Percentiles rank a stretch among this genome's conserved stretches.
Conservation (phyloP, 768 basidiomycete genomes). For the Nevesoporus exiguus region DNA sequence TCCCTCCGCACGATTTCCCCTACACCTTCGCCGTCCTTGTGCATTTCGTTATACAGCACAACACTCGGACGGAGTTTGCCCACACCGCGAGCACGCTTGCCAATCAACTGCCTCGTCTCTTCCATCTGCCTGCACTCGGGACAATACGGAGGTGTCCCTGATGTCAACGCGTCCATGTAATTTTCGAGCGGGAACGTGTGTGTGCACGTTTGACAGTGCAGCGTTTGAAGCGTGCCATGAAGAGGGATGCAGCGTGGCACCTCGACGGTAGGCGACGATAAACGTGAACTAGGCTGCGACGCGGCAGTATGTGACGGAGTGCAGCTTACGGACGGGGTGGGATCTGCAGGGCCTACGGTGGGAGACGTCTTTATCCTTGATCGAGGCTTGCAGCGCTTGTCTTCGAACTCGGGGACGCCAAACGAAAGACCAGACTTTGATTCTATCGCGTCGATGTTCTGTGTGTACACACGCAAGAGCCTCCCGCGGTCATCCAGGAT, state of each 20-base stretch:
- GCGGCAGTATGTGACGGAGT: conserved; percentile 15
- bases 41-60: conserved; percentile 86
- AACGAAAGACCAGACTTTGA: conserved; percentile 82
- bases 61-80: conserved; percentile 84
- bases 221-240: conserved; percentile 76
- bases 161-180: conserved; percentile 55
- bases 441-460: conserved; percentile 92
- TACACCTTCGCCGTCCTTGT: conserved; percentile 83
- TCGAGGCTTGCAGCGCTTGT: conserved; percentile 51
- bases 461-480: conserved; percentile 85
- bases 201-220: conserved; percentile 82
- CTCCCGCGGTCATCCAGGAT: conserved; percentile 70
- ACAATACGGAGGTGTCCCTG: conserved; percentile 69
- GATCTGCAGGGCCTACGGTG: conserved; percentile 12
- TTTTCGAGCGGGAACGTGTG: conserved; percentile 63
- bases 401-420: conserved; percentile 72
- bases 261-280: conserved; percentile 51
- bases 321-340: conserved; percentile 6
- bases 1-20: conserved; percentile 83
- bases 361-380: conserved; percentile 40
- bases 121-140: conserved; percentile 75
- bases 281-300: conserved; percentile 33
- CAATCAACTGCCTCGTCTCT: conserved; percentile 63
- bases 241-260: conserved; percentile 84
- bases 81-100: conserved; percentile 76